Percentiles rank a stretch among this genome's conserved stretches.
Evolutionary conservation across 306 rosid genomes (phyloP).

Genomic region (Hylodesmum podocarpum): DNA sequence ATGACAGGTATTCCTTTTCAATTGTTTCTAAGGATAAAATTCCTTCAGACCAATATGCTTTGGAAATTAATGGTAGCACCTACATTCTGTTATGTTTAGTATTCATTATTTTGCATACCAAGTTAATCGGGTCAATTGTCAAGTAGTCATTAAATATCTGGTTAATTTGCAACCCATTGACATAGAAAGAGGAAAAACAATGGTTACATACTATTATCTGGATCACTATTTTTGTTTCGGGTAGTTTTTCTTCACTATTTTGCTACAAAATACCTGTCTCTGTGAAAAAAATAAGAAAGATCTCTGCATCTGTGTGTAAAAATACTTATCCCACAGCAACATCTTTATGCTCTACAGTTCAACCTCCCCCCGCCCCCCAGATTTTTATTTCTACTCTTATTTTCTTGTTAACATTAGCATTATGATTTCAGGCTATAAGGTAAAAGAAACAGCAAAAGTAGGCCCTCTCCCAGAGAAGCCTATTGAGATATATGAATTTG

Average conservation of each 20-base stretch:
- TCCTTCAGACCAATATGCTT: constrained; percentile 74
- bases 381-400: background rate
- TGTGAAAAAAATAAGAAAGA: background rate
- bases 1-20: constrained; percentile 75
- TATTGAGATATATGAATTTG: constrained; percentile 93
- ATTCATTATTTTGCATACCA: background rate
- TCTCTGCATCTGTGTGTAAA: background rate
- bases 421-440: constrained; percentile 57
- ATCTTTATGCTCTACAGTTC: background rate
- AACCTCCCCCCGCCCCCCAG: background rate
- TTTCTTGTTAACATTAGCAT: constrained; percentile 19
- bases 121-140: background rate
- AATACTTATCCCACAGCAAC: background rate
- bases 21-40: constrained; percentile 72
- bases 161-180: constrained; percentile 8
- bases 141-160: constrained; percentile 11
- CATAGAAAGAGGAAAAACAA: background rate
- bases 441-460: constrained; percentile 79
- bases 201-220: background rate
- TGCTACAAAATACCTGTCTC: background rate
- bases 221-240: background rate
- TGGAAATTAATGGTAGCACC: constrained; percentile 59
- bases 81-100: constrained; percentile 31
- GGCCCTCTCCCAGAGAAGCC: constrained; percentile 96
- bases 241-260: background rate